These are phyloP conservation scores for Solanum hybrid DNA, from an alignment of 305 asterid genomes.

Conservation along the genomic window DNA sequence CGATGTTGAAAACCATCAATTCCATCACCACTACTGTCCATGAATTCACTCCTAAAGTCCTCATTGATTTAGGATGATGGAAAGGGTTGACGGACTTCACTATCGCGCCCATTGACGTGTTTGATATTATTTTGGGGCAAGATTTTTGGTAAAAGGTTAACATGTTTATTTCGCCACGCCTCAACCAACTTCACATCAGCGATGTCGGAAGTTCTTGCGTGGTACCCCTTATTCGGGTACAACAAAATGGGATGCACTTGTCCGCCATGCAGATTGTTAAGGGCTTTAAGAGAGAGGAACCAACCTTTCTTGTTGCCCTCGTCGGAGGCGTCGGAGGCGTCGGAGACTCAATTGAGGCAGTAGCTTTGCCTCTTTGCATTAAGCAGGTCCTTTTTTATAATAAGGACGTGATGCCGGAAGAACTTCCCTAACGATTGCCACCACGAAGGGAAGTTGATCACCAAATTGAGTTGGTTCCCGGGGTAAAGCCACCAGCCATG, in stretches of 20 bases:
- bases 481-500: neutral
- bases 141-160: neutral
- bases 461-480: too few relatives aligned
- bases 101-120: neutral
- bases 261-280: neutral
- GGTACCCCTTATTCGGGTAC: neutral
- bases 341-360: too few relatives aligned
- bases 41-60: neutral
- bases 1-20: neutral
- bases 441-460: neutral
- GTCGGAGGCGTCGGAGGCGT: neutral
- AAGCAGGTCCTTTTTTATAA: too few relatives aligned
- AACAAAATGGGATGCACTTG: neutral
- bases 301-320: neutral
- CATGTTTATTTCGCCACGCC: accelerated
- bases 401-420: too few relatives aligned
- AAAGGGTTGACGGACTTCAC: neutral
- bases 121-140: neutral
- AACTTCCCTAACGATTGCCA: neutral
- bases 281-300: neutral
- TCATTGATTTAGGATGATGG: neutral
- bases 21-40: neutral
- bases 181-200: neutral
- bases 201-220: neutral
- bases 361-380: neutral